Evolutionary conservation across 1,284 basidiomycete genomes (phyloP).

Genomic region (Bondarzewia mesenterica): DNA sequence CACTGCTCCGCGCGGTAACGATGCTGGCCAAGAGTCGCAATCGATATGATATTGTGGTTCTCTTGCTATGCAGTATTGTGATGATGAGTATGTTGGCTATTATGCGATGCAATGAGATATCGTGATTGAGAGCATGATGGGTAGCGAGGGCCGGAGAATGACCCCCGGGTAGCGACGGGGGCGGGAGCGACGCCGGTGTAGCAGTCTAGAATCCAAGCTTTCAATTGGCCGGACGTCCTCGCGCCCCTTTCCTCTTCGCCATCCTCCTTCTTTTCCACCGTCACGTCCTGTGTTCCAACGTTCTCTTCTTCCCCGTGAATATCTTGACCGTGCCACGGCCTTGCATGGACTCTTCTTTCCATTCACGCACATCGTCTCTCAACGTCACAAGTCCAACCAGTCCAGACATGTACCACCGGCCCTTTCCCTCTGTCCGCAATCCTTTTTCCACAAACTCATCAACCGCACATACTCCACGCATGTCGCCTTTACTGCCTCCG

Average conservation of each 20-base stretch:
- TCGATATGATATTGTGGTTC: too few relatives aligned
- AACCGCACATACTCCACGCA: conserved; percentile 23
- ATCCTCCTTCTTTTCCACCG: not conserved
- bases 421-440: conserved; percentile 30
- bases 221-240: not conserved
- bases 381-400: conserved; percentile 15
- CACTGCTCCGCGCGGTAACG: too few relatives aligned
- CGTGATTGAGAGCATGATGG: too few relatives aligned
- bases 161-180: too few relatives aligned
- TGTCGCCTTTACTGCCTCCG: conserved; percentile 21
- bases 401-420: conserved; percentile 31
- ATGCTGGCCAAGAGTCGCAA: too few relatives aligned
- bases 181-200: too few relatives aligned
- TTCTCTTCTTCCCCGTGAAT: not conserved
- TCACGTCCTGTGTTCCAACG: too few relatives aligned
- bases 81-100: too few relatives aligned
- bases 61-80: too few relatives aligned
- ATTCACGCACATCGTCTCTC: conserved; percentile 20
- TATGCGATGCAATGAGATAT: too few relatives aligned
- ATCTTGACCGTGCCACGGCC: conserved; percentile 6
- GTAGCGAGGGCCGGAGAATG: too few relatives aligned
- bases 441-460: conserved; percentile 24
- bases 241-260: not conserved
- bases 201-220: not conserved
- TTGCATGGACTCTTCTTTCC: conserved; percentile 5